phyloP scores from a whole-genome alignment of 306 rosid genomes.

The Prunus padus region DNA sequence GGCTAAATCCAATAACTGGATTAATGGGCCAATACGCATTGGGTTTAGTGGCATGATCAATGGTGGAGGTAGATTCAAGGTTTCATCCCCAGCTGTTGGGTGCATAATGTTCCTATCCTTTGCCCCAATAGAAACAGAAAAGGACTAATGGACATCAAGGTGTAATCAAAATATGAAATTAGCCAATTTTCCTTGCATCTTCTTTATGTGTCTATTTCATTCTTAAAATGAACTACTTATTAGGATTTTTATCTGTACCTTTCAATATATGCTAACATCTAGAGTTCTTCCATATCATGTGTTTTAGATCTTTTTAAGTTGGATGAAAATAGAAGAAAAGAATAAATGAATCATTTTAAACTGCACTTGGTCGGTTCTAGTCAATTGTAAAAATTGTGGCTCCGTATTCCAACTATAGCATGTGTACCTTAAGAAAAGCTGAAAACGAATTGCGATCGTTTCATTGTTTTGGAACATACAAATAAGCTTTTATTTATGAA shows the following conservation, averaged over 20 bases:
- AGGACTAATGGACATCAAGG: not conserved
- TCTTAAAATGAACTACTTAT: not conserved
- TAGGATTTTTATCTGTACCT: not conserved
- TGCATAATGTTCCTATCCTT: not conserved
- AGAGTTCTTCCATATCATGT: not conserved
- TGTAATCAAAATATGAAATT: not conserved
- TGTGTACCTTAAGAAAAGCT: not conserved
- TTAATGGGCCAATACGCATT: not conserved
- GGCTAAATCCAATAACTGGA: not conserved
- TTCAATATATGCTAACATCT: not conserved
- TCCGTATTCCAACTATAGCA: not conserved
- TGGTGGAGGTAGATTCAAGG: not conserved
- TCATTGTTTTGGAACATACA: not conserved
- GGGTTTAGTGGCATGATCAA: not conserved
- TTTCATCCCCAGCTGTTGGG: not conserved
- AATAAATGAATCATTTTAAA: not conserved
- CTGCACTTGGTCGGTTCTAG: not conserved
- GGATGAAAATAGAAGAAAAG: not conserved
- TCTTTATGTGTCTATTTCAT: not conserved
- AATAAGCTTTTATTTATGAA: not conserved
- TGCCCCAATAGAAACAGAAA: not conserved
- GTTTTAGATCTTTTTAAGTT: not conserved
- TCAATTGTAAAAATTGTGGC: too few relatives aligned
- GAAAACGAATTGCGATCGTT: not conserved
- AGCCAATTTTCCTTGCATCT: not conserved